Percentiles rank a stretch among this genome's conserved stretches.
phyloP scores from a whole-genome alignment of 2,329 filamentous ascomycete genomes.

The Neospermospora avenae region DNA sequence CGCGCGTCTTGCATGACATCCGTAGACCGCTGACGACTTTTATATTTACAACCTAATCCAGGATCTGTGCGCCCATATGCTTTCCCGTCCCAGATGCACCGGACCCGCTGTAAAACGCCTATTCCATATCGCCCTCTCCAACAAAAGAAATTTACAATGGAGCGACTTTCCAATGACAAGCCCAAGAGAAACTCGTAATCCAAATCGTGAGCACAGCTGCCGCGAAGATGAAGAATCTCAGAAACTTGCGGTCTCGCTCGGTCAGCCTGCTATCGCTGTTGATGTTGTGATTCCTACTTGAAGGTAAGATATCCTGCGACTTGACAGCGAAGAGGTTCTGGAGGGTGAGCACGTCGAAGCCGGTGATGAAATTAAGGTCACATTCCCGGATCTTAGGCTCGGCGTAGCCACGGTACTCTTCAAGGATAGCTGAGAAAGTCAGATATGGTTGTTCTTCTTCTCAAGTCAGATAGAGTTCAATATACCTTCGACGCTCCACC shows the following conservation, averaged over 20 bases:
- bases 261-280: not conserved
- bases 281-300: no score
- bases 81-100: not conserved
- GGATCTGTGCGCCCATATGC: not conserved
- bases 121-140: not conserved
- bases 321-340: slow-evolving; percentile 35
- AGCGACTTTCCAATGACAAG: not conserved
- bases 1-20: slow-evolving; percentile 3
- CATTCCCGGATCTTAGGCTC: slow-evolving; percentile 57
- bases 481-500: slow-evolving; percentile 54
- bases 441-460: not conserved
- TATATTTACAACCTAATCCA: slow-evolving; percentile 1
- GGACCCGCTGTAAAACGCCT: not conserved
- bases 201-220: slow-evolving; percentile 19
- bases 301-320: not conserved
- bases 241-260: not conserved
- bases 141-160: not conserved
- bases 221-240: not conserved
- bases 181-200: slow-evolving; percentile 12
- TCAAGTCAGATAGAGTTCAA: not conserved
- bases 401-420: slow-evolving; percentile 71
- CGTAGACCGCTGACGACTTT: slow-evolving; percentile 21
- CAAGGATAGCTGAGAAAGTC: slow-evolving; percentile 48
- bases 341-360: slow-evolving; percentile 44
- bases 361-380: slow-evolving; percentile 55